Percentiles rank a stretch among this genome's conserved stretches.
phyloP scores from a whole-genome alignment of 257 asterid genomes.

The Solanum raphanifolium region DNA sequence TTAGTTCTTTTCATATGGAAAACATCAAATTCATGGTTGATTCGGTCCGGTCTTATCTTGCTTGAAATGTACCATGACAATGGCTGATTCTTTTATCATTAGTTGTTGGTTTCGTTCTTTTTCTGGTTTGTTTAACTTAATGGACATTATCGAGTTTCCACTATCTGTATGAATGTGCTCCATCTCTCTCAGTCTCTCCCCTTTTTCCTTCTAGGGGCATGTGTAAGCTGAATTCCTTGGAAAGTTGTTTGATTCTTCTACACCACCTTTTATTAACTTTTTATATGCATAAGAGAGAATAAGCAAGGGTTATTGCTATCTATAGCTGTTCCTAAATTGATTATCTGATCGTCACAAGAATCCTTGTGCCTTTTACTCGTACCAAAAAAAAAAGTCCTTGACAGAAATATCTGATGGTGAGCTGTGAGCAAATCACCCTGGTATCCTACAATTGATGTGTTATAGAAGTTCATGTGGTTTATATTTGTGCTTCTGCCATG shows the following conservation, averaged over 20 bases:
- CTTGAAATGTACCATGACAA: not conserved
- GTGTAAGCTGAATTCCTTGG: not conserved
- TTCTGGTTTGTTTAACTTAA: not conserved
- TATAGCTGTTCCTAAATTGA: not conserved
- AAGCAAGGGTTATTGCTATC: not conserved
- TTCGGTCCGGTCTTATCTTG: not conserved
- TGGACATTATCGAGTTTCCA: not conserved
- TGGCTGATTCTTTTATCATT: not conserved
- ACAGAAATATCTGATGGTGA: not conserved
- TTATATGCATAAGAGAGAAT: not conserved
- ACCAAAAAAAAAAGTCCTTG: not conserved
- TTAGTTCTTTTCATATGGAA: constrained; percentile 1
- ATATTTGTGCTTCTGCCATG: not conserved
- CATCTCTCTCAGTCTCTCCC: not conserved
- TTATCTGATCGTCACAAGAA: not conserved
- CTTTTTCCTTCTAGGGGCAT: constrained; percentile 4
- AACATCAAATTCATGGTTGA: not conserved
- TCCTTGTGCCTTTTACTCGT: not conserved
- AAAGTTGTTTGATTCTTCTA: constrained; percentile 8
- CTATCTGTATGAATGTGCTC: constrained; percentile 4
- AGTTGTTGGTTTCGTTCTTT: not conserved
- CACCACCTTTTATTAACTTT: not conserved
- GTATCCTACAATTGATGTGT: not conserved
- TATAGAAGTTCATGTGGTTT: not conserved
- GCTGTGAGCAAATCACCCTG: not conserved